Percentiles rank a stretch among this genome's conserved stretches.
Evolutionary conservation across 371 early-diverging fungal genomes (phyloP).

Genomic region (Mortierella sp.): DNA sequence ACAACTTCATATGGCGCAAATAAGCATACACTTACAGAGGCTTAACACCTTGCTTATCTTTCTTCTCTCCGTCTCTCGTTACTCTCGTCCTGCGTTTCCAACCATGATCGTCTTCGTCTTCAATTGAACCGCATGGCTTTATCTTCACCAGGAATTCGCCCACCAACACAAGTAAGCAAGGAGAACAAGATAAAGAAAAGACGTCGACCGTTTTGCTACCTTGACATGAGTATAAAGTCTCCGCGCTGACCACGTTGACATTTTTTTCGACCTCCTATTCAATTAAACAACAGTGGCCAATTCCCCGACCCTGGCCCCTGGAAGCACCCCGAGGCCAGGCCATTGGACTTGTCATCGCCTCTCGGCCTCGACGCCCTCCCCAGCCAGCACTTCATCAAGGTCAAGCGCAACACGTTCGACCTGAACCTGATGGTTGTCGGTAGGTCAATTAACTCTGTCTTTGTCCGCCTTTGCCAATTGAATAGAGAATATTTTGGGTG

Average conservation of each 20-base stretch:
- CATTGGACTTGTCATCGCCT: slow-evolving; percentile 60
- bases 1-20: not conserved
- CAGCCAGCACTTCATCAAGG: slow-evolving; percentile 73
- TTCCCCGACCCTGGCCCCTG: slow-evolving; percentile 87
- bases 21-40: not conserved
- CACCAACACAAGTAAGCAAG: slow-evolving; percentile 73
- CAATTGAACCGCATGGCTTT: not conserved
- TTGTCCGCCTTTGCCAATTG: not conserved
- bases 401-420: slow-evolving; percentile 73
- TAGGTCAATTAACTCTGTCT: slow-evolving; percentile 52
- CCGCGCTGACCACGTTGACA: slow-evolving; percentile 1
- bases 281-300: slow-evolving; percentile 62
- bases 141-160: slow-evolving; percentile 79
- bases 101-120: not conserved
- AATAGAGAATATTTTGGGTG: not conserved
- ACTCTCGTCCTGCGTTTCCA: not conserved
- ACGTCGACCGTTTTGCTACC: not conserved
- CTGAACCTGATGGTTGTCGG: slow-evolving; percentile 90
- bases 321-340: slow-evolving; percentile 74
- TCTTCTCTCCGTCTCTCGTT: slow-evolving; percentile 7
- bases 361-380: slow-evolving; percentile 82
- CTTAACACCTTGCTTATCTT: not conserved
- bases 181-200: not conserved
- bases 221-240: not conserved
- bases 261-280: not conserved